phyloP scores from a whole-genome alignment of 2,329 filamentous ascomycete genomes.

The Orbilia ellipsospora region DNA sequence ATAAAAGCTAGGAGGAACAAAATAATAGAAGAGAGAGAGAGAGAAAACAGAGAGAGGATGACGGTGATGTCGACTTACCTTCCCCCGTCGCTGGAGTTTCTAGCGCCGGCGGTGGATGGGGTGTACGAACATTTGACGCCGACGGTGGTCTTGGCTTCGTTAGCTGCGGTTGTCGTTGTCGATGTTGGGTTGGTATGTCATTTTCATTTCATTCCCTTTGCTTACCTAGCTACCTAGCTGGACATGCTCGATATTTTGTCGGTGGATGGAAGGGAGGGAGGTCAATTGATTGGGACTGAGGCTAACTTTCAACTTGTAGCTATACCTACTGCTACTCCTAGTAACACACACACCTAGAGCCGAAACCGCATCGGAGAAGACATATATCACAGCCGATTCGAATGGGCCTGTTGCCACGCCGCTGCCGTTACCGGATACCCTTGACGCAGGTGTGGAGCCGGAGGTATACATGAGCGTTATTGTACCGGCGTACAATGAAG shows the following conservation, averaged over 20 bases:
- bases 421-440: slow-evolving; percentile 62
- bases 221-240: too few relatives aligned
- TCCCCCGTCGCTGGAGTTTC: slow-evolving; percentile 35
- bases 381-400: slow-evolving; percentile 78
- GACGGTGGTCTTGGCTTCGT: slow-evolving; percentile 7
- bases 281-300: too few relatives aligned
- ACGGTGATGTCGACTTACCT: slow-evolving; percentile 11
- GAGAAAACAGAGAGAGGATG: slow-evolving; percentile 10
- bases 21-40: neutral
- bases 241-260: too few relatives aligned
- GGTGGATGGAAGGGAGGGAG: too few relatives aligned
- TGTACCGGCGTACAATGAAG: slow-evolving; percentile 95
- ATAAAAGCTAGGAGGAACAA: neutral
- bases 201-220: neutral
- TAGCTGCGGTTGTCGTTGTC: slow-evolving; percentile 5
- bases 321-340: slow-evolving; percentile 69
- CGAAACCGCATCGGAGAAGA: slow-evolving; percentile 81
- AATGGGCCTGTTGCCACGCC: slow-evolving; percentile 63
- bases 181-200: slow-evolving; percentile 30
- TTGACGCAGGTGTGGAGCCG: slow-evolving; percentile 65
- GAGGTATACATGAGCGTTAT: slow-evolving; percentile 87
- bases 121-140: slow-evolving; percentile 16
- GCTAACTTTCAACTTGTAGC: neutral
- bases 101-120: slow-evolving; percentile 15
- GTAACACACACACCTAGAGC: slow-evolving; percentile 83